Base-by-base conservation (phyloP, 176 grass and related monocot species). In the Puccinellia tenuiflora region DNA sequence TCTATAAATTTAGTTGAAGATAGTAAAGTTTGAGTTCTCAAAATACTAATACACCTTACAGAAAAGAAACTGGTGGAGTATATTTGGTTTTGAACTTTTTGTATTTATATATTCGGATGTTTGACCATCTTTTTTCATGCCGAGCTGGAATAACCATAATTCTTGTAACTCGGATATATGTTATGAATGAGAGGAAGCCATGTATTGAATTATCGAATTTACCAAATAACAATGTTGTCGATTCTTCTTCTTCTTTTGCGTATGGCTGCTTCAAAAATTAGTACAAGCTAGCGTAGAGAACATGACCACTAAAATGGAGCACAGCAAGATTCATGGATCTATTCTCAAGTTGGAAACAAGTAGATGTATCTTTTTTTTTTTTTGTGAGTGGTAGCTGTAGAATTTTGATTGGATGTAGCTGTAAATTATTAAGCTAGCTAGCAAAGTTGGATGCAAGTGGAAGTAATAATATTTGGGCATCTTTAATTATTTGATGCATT, bases 361-460 rank as follows among this genome's bases (percentile, higher is more conserved):
- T 29, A 73, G 69, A 0, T 74, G 45, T 31, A 74, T 11, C 16
- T 50, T 29, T 51, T 47, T 73, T 50, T 30, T 26, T 12, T 46
- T 73, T 9, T 73, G 25, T 15, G 15, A 73, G 45, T 30, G 14
- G 26, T 30, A 74, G 70, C 26, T 74, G 45, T 74, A 74, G 45
- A 74, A 12, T 31, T 30, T 46, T 74, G 45, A 74, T 74, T 31
- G 45, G 70, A 51, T 11, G 43, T 29, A 12, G 70, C 7, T 4
- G 45, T 74, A 46, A 51, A 21, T 28, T 50, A 45, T 29, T 59
- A 24, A 15, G 11, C 31, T 38, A 38, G 31, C 33, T 10, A 25
- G 42, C 24, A 74, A 74, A 77, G 75, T 54, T 78, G 54, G 22
- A 60, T 11, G 54, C 75, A 42, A 60, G 75, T 60, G 55, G 76